Conservation (phyloP, 805 yeast genomes). For the Sungouiozyma intestinalis region DNA sequence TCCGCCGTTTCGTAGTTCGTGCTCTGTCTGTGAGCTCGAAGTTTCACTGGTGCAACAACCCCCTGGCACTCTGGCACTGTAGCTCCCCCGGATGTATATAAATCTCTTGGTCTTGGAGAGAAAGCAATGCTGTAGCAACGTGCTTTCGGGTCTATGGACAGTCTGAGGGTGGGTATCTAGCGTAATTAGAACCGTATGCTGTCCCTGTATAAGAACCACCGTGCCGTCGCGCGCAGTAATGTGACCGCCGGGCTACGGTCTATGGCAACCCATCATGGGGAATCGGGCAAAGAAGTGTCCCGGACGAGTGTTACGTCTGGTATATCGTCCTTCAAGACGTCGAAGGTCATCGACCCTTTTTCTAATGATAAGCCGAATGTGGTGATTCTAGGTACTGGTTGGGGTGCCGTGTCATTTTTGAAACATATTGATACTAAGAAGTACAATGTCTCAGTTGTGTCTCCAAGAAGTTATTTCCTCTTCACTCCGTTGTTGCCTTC, state of each 20-base stretch:
- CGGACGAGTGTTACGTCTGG: conserved; percentile 15
- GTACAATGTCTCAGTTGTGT: conserved; percentile 80
- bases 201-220: background rate
- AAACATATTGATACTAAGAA: conserved; percentile 76
- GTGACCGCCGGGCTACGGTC: background rate
- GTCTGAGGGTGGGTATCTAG: too few relatives aligned
- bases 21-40: background rate
- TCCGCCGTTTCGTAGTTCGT: background rate
- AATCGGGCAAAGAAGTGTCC: conserved; percentile 3
- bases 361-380: conserved; percentile 29
- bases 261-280: background rate
- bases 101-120: background rate
- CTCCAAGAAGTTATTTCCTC: conserved; percentile 88
- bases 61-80: background rate
- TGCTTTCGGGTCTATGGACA: too few relatives aligned
- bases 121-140: too few relatives aligned
- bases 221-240: background rate
- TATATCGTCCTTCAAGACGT: conserved; percentile 31
- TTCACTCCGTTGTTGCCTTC: conserved; percentile 92
- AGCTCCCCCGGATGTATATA: too few relatives aligned
- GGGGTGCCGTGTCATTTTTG: conserved; percentile 87
- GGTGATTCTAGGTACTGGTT: conserved; percentile 78
- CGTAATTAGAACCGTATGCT: background rate
- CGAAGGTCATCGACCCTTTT: conserved; percentile 28
- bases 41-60: background rate